phyloP scores from a whole-genome alignment of 208 protist species.

The Acanthamoeba sp. region DNA sequence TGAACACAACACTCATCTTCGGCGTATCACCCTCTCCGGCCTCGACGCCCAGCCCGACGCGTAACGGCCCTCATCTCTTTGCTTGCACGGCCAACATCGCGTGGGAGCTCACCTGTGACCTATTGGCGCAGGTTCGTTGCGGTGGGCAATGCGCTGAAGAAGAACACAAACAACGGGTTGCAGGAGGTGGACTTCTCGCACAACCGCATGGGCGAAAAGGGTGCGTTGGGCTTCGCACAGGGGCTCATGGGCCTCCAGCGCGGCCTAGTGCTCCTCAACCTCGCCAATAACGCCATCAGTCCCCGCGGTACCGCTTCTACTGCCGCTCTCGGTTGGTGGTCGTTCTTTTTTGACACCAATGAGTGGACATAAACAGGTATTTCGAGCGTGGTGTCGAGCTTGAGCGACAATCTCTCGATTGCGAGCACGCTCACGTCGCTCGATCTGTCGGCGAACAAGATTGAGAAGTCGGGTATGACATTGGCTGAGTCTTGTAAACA shows the following conservation, averaged over 20 bases:
- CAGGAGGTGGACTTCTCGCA: constrained; percentile 59
- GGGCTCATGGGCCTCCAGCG: constrained; percentile 55
- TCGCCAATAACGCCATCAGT: constrained; percentile 70
- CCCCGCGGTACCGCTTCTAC: neutral
- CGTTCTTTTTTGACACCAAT: neutral
- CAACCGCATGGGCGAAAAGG: constrained; percentile 70
- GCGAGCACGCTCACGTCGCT: constrained; percentile 43
- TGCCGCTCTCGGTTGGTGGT: neutral
- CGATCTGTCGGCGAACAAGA: constrained; percentile 60
- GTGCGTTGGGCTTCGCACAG: constrained; percentile 36
- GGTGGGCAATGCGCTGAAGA: constrained; percentile 45
- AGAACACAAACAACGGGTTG: constrained; percentile 27
- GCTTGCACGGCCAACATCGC: neutral
- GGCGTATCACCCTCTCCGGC: neutral
- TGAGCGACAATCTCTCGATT: constrained; percentile 50
- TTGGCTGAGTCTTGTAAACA: too few relatives aligned
- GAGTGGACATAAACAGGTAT: neutral
- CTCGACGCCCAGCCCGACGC: constrained; percentile 50
- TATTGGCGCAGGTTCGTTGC: constrained; percentile 22
- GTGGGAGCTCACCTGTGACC: neutral
- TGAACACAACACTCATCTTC: constrained; percentile 30
- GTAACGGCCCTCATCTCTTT: neutral
- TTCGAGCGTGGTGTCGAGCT: constrained; percentile 39
- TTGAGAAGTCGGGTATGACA: constrained; percentile 36
- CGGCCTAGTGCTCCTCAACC: constrained; percentile 41